Percentiles rank a stretch among this genome's conserved stretches.
Evolutionary conservation across 2,329 filamentous ascomycete genomes (phyloP).

Genomic region (Monosporascus sp.): DNA sequence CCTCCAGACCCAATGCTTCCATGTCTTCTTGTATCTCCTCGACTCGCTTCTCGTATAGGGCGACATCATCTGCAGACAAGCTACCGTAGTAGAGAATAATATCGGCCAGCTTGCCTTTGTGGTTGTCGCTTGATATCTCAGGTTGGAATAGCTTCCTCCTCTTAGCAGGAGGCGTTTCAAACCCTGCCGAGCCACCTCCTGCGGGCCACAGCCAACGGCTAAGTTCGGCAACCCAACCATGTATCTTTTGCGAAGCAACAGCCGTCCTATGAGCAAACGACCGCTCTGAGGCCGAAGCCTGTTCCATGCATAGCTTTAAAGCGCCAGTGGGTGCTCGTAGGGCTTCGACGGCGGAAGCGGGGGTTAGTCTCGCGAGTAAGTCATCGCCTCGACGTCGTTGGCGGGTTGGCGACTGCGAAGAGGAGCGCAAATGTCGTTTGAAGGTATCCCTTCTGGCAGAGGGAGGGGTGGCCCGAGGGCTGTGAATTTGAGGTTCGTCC

Average conservation of each 20-base stretch:
- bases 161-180: conserved; percentile 43
- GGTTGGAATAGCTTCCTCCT: conserved; percentile 32
- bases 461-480: conserved; percentile 27
- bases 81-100: conserved; percentile 60
- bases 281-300: conserved; percentile 60
- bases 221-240: conserved; percentile 73
- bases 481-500: conserved; percentile 25
- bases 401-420: conserved; percentile 42
- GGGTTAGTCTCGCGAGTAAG: conserved; percentile 57
- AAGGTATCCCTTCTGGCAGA: conserved; percentile 32
- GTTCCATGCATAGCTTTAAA: conserved; percentile 56
- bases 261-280: conserved; percentile 69
- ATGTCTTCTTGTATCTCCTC: conserved; percentile 68
- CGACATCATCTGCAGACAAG: conserved; percentile 59
- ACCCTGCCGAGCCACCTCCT: conserved; percentile 45
- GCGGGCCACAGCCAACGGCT: conserved; percentile 54
- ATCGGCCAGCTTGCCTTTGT: conserved; percentile 11
- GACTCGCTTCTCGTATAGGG: conserved; percentile 66
- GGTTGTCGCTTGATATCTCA: conserved; percentile 14
- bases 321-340: conserved; percentile 49
- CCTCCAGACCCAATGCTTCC: conserved; percentile 70
- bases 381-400: conserved; percentile 46
- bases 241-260: conserved; percentile 63
- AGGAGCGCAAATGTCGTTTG: conserved; percentile 34
- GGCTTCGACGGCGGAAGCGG: conserved; percentile 55